A percentile compares a stretch with the other conserved stretches of the same genome.
Conservation (phyloP, 805 yeast species). For the Nematodospora valgi region DNA sequence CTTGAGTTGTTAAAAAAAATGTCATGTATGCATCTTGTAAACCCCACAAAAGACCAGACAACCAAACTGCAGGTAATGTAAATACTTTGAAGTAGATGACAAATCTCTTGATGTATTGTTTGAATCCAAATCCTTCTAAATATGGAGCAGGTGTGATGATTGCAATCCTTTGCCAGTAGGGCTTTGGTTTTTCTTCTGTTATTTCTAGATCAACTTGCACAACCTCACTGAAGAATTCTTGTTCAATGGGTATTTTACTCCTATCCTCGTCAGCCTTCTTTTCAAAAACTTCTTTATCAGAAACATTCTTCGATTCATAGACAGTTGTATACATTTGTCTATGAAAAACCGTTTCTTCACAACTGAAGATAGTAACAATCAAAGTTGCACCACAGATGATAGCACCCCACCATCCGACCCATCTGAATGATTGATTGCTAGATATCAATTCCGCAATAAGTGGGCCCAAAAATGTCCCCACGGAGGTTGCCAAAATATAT, state of each 20-base stretch:
- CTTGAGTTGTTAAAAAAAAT: conserved; percentile 37
- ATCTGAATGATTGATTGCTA: conserved; percentile 47
- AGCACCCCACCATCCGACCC: conserved; percentile 52
- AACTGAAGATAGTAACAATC: conserved; percentile 38
- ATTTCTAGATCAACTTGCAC: background rate
- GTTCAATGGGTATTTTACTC: background rate
- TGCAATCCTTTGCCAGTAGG: conserved; percentile 30
- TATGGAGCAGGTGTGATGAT: conserved; percentile 35
- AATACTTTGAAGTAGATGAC: conserved; percentile 29
- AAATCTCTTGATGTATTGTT: conserved; percentile 39
- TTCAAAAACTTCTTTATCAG: too few species aligned
- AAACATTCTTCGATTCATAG: background rate
- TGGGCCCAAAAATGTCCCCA: conserved; percentile 56
- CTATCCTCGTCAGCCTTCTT: background rate
- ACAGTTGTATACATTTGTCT: conserved; percentile 13
- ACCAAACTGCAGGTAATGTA: conserved; percentile 33
- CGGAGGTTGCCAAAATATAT: conserved; percentile 52
- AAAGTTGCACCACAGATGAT: conserved; percentile 43
- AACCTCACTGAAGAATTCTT: background rate
- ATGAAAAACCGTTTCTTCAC: conserved; percentile 56
- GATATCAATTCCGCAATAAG: conserved; percentile 57
- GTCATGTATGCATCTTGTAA: conserved; percentile 37
- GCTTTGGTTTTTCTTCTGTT: conserved; percentile 5
- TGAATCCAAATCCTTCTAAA: conserved; percentile 35
- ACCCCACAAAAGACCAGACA: conserved; percentile 38